Percentiles rank a stretch among this genome's conserved stretches.
Evolutionary conservation across 306 rosid genomes (phyloP).

Genomic region (Medicago ruthenica): DNA sequence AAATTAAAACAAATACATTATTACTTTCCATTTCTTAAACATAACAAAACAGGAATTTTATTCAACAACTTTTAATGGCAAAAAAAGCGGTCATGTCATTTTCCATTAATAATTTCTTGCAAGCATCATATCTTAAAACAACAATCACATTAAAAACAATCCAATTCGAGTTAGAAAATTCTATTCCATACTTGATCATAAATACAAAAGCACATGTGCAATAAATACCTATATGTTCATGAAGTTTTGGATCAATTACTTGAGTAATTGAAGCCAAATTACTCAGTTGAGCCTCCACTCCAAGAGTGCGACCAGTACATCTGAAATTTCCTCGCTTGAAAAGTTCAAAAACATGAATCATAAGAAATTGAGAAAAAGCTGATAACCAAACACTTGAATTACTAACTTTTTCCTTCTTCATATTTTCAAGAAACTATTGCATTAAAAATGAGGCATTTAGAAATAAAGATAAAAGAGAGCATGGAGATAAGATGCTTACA

Average conservation of each 20-base stretch:
- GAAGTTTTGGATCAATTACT: constrained; percentile 98
- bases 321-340: constrained; percentile 94
- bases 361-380: constrained; percentile 51
- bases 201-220: constrained; percentile 28
- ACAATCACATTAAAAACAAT: constrained; percentile 2
- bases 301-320: constrained; percentile 85
- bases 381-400: too few species aligned
- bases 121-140: constrained; percentile 36
- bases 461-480: constrained; percentile 33
- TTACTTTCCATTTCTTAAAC: constrained; percentile 42
- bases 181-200: constrained; percentile 33
- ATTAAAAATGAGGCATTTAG: not conserved
- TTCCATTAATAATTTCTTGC: constrained; percentile 23
- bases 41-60: constrained; percentile 7
- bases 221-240: constrained; percentile 87
- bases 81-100: constrained; percentile 8
- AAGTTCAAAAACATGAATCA: constrained; percentile 47
- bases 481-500: constrained; percentile 56
- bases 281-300: constrained; percentile 86
- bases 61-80: constrained; percentile 9
- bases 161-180: constrained; percentile 15
- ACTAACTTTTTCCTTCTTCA: too few species aligned
- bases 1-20: constrained; percentile 38
- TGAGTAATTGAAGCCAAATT: constrained; percentile 88
- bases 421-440: constrained; percentile 16